Base-by-base conservation (phyloP, 345 rosid genomes). In the Populus pruinosa region DNA sequence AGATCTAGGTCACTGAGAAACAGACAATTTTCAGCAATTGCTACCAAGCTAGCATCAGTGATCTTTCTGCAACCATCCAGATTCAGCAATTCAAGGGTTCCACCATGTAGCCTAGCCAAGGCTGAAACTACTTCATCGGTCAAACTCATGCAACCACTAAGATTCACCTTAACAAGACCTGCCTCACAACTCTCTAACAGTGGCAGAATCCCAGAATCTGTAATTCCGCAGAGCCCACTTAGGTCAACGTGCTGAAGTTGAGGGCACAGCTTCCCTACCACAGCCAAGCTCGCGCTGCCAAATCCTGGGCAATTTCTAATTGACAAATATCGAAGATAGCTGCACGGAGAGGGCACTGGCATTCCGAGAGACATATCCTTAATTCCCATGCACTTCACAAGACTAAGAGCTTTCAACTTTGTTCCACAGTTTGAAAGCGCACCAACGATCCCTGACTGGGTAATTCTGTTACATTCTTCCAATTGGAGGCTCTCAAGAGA, bases 1-100 rank as follows among this genome's bases (percentile, higher is more conserved):
- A 94, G 71, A 82, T 94, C 95, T 25, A 96, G 89, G 80, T 94
- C 98, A 55, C 86, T 86, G 55, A 96, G 91, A 75, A 94, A 80
- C 71, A 78, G 74, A 82, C 99, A 94, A 79, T 89, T 86, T 66
- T 84, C 85, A n/a, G 94, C 91, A 62, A 96, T 86, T 49, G 89
- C 87, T 71, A 77, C 82, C 83, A 96, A 78, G 79, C 91, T 88
- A 29, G 82, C 80, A 78, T 96, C 96, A 44, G 89, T 85, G 80
- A 96, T 84, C 77, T 78, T 87, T 81, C 77, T 81, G 78, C 99
- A 96, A 64, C 94, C 93, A 47, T 89, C 94, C 4, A 96, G 84
- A 85, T 88, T 91, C 72, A 96, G 82, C 79, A 83, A 72, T 80
- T 96, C 95, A 11, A 96, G 95, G 72, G 95, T 88, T 83, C 86